phyloP scores from a whole-genome alignment of 176 grass and related monocot genomes.

The Hordeum vulgare region MorexV3_pseudomolecules_assembly NC_058518.1:474553901-474554400 shows the following conservation, averaged over 20 bases:
- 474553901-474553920: conserved; percentile 35
- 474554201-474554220: conserved; percentile 31
- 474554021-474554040: conserved; percentile 34
- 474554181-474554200: conserved; percentile 13
- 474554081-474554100: conserved; percentile 24
- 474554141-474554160: conserved; percentile 33
- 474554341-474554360: conserved; percentile 9
- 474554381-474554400: conserved; percentile 32
- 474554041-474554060: conserved; percentile 21
- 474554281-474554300: conserved; percentile 37
- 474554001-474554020: conserved; percentile 22
- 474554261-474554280: not conserved
- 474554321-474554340: conserved; percentile 37
- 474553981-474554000: conserved; percentile 48
- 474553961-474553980: conserved; percentile 36
- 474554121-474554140: not conserved
- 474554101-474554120: conserved; percentile 36
- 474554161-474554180: conserved; percentile 10
- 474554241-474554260: conserved; percentile 46
- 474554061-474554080: conserved; percentile 32
- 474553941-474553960: not conserved
- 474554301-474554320: not conserved
- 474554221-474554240: conserved; percentile 27
- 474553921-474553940: conserved; percentile 33
- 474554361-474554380: conserved; percentile 24